A percentile compares a stretch with the other conserved stretches of the same genome.
Conservation (phyloP, 176 grass and related monocot genomes). For the Stipa capillata region DNA sequence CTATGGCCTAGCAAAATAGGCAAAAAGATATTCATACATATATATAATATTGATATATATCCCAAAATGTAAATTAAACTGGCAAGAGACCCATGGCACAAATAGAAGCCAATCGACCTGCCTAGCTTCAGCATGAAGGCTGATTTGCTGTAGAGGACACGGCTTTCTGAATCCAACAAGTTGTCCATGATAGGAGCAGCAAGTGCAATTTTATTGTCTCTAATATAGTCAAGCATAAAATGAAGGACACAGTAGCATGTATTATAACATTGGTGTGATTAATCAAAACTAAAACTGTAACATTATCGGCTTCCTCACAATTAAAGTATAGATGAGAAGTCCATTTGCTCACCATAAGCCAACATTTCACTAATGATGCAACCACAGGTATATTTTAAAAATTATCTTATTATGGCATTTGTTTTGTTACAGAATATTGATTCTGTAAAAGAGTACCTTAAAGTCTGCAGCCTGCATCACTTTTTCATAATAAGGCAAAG, state of each 20-base stretch:
- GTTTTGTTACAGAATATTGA: not conserved
- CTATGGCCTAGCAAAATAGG: not conserved
- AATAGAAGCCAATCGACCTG: not conserved
- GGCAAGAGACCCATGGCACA: not conserved
- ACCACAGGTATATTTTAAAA: not conserved
- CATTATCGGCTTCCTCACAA: not conserved
- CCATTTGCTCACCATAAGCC: not conserved
- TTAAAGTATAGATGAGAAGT: not conserved
- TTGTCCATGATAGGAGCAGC: not conserved
- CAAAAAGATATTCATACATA: not conserved
- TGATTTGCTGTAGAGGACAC: not conserved
- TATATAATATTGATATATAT: not conserved
- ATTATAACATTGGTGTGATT: not conserved
- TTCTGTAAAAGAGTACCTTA: constrained; percentile 46
- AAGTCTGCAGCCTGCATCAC: constrained; percentile 76
- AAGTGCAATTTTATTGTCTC: not conserved
- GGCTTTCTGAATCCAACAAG: not conserved
- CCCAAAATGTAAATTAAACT: not conserved
- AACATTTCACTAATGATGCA: constrained; percentile 8
- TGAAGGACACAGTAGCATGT: not conserved
- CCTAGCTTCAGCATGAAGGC: not conserved
- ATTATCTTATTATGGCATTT: not conserved
- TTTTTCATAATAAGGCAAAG: constrained; percentile 85
- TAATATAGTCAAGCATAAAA: not conserved
- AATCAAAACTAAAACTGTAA: not conserved